Evolutionary conservation across 1,139 yeast species (phyloP), one percentile per base, ranked within the genome.

Genomic region (Petasospora rhodanensis): DNA sequence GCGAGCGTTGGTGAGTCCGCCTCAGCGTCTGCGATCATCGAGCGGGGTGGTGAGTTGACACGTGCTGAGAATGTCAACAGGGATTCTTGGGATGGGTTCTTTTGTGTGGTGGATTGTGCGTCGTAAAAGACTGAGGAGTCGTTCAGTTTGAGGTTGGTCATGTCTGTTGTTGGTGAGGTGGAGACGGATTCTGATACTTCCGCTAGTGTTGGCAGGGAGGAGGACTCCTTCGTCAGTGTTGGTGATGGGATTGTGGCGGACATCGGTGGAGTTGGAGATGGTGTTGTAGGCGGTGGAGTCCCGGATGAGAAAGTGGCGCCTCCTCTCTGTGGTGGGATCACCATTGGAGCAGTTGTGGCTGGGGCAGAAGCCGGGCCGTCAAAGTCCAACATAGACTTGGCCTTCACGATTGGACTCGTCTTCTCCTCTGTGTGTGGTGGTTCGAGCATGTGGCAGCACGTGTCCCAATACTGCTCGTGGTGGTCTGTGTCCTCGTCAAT

Each of bases 401-500:
- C 37, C 19, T 38, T 38, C 7, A 35, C 24, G 4, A 36, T 20
- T 7, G 51, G 49, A 24, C 44, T 34, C 12, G 40, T 28, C 13
- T 33, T 34, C 1, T 11, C 18, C 5, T 46, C 41, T 4, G 45
- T 15, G 7, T 24, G 30, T 13, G 26, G 24, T 6, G 31, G 18
- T 9, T 31, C 32, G 6, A 34, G 35, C 9, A 17, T 15, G 17
- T 10, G 10, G 1, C 26, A 15, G 24, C 38, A 27, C 13, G 16
- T 32, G 23, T 33, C 19, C 31, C 28, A 22, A 22, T 39, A 43
- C 8, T 15, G 18, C 4, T 24, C 24, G 9, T 33, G 27, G 11
- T 39, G 41, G 17, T 43, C 48, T 2, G 64, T 65, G 37, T 62
- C 62, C 49, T 77, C 84, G 45, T 69, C 68, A 14, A 73, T 45